These are phyloP conservation scores for Globisporangium irregulare DNA, from an alignment of 352 stramenopile species.

Conservation along the genomic window DNA sequence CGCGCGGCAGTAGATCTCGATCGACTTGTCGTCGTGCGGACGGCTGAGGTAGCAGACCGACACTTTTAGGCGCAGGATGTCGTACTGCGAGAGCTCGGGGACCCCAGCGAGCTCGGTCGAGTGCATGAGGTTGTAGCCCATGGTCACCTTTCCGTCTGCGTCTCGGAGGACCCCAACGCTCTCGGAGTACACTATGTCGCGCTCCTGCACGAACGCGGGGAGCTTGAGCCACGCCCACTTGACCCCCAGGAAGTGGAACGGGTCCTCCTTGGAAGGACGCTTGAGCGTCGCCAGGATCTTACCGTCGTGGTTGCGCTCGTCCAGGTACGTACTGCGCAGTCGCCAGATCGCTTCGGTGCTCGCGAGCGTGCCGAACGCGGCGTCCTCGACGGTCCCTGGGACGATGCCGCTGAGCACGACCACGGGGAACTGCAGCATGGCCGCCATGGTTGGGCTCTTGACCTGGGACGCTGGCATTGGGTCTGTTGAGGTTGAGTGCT, in stretches of 20 bases:
- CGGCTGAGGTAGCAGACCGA: slow-evolving; percentile 47
- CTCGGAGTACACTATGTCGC: slow-evolving; percentile 31
- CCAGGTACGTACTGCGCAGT: slow-evolving; percentile 23
- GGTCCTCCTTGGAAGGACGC: slow-evolving; percentile 19
- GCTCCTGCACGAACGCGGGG: slow-evolving; percentile 1
- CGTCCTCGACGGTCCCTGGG: slow-evolving; percentile 11
- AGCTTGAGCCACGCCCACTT: slow-evolving; percentile 14
- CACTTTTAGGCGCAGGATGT: slow-evolving; percentile 31
- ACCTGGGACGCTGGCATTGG: no score
- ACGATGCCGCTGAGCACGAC: no score
- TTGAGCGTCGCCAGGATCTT: slow-evolving; percentile 28
- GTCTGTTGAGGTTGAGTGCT: no score
- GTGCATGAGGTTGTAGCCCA: slow-evolving; percentile 37
- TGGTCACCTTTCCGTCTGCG: slow-evolving; percentile 13
- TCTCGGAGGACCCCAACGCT: slow-evolving; percentile 31
- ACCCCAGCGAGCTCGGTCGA: slow-evolving; percentile 26
- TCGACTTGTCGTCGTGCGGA: slow-evolving; percentile 19
- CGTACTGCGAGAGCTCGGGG: slow-evolving; percentile 21
- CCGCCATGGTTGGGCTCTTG: no score
- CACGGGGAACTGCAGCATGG: no score
- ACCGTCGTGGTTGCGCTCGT: slow-evolving; percentile 25
- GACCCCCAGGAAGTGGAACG: slow-evolving; percentile 15
- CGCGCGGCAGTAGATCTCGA: slow-evolving; percentile 49
- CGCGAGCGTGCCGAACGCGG: slow-evolving; percentile 18
- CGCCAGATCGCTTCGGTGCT: slow-evolving; percentile 25